These are phyloP conservation scores for Massarina eburnea DNA, from an alignment of 2,329 filamentous ascomycete genomes.

Conservation along the genomic window DNA sequence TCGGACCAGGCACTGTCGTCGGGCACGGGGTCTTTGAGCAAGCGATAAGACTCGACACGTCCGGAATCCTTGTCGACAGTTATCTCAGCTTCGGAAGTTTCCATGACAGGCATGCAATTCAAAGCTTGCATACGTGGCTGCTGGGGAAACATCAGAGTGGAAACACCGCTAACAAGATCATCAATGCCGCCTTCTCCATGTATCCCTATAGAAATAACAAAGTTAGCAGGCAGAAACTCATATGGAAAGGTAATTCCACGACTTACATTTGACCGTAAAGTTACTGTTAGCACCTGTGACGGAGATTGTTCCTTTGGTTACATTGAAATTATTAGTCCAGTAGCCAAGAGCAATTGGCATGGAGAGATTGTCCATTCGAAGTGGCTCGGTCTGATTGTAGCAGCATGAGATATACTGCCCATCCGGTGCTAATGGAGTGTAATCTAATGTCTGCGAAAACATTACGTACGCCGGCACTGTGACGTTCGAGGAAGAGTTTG, in stretches of 20 bases:
- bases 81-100: slow-evolving; percentile 10
- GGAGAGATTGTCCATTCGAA: neutral
- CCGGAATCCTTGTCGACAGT: slow-evolving; percentile 8
- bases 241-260: neutral
- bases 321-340: slow-evolving; percentile 10
- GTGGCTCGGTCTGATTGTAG: slow-evolving; percentile 4
- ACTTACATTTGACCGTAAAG: slow-evolving; percentile 14
- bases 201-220: neutral
- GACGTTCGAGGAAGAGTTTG: neutral
- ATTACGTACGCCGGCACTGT: neutral
- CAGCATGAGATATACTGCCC: slow-evolving; percentile 3
- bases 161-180: neutral
- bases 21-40: slow-evolving; percentile 5
- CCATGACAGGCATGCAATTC: slow-evolving; percentile 17
- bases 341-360: slow-evolving; percentile 6
- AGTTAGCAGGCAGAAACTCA: neutral
- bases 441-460: neutral
- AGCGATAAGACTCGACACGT: slow-evolving; percentile 6
- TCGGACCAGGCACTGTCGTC: slow-evolving; percentile 10
- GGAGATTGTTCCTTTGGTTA: neutral
- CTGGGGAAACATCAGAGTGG: slow-evolving; percentile 4
- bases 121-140: slow-evolving; percentile 10
- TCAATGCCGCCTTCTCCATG: slow-evolving; percentile 6
- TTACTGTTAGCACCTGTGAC: slow-evolving; percentile 4
- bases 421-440: slow-evolving; percentile 1